A percentile compares a stretch with the other conserved stretches of the same genome.
Evolutionary conservation across 2,329 filamentous ascomycete genomes (phyloP).

Genomic region (Xylaria sp.): DNA sequence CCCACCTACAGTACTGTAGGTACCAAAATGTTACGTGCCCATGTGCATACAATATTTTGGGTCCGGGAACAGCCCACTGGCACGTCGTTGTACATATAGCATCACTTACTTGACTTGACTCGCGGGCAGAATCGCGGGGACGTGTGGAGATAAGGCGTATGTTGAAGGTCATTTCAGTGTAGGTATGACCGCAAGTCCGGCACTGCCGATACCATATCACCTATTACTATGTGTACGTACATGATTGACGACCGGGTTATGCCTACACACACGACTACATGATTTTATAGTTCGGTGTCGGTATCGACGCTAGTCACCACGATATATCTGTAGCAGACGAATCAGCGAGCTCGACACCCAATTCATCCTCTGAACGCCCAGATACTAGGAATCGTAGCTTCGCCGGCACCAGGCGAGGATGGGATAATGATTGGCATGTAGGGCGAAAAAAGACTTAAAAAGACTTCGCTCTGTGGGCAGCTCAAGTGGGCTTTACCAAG

Average conservation of each 20-base stretch:
- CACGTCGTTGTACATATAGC: not conserved
- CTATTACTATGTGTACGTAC: too few relatives aligned
- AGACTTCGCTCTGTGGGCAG: not conserved
- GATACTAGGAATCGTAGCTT: too few relatives aligned
- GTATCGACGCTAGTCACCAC: not conserved
- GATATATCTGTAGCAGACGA: not conserved
- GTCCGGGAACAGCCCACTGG: too few relatives aligned
- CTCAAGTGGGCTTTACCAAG: constrained; percentile 1
- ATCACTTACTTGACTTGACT: constrained; percentile 20
- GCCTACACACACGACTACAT: not conserved
- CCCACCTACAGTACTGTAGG: too few relatives aligned
- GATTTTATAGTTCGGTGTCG: not conserved
- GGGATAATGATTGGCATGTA: constrained; percentile 1
- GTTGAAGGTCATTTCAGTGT: not conserved
- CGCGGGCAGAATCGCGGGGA: too few relatives aligned
- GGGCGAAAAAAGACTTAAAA: too few relatives aligned
- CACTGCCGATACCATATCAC: not conserved
- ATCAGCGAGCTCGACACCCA: not conserved
- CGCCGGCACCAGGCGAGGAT: not conserved
- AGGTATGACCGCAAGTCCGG: not conserved
- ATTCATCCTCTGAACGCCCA: too few relatives aligned
- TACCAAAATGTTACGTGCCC: too few relatives aligned
- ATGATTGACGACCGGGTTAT: not conserved
- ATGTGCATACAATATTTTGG: too few relatives aligned
- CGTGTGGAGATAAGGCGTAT: constrained; percentile 8